Percentiles rank a stretch among this genome's conserved stretches.
These are phyloP conservation scores for Scleromitrula shiraiana DNA, from an alignment of 2,329 filamentous ascomycete species.

Conservation along the genomic window DNA sequence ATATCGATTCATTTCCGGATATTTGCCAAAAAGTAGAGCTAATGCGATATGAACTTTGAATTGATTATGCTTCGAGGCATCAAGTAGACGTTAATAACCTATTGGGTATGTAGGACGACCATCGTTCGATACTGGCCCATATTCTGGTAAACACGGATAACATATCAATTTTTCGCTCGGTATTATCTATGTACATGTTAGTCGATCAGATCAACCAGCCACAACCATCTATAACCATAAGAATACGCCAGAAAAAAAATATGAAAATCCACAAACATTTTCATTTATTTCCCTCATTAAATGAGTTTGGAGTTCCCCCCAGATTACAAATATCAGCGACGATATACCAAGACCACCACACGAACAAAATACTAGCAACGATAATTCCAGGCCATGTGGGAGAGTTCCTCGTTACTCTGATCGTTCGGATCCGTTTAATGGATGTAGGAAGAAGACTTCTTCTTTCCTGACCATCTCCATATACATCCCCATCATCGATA, in stretches of 20 bases:
- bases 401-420: neutral
- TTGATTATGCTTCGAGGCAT: conserved; percentile 24
- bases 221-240: no score
- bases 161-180: conserved; percentile 39
- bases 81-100: conserved; percentile 38
- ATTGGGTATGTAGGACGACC: conserved; percentile 40
- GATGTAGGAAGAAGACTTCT: conserved; percentile 8
- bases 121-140: conserved; percentile 28
- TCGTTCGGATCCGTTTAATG: neutral
- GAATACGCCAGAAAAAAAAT: neutral
- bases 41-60: conserved; percentile 26
- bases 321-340: neutral
- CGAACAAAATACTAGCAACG: conserved; percentile 5
- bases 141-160: conserved; percentile 33
- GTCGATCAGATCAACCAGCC: no score
- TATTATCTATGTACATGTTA: conserved; percentile 30
- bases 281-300: neutral
- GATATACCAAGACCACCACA: conserved; percentile 9
- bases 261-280: conserved; percentile 5
- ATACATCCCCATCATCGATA: conserved; percentile 1
- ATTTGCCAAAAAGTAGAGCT: conserved; percentile 19
- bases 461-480: no score
- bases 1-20: conserved; percentile 20
- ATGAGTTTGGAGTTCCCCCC: neutral
- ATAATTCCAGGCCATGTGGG: conserved; percentile 3